phyloP scores from a whole-genome alignment of 441 rosid genomes.

The Arabidopsis lyrata region DNA sequence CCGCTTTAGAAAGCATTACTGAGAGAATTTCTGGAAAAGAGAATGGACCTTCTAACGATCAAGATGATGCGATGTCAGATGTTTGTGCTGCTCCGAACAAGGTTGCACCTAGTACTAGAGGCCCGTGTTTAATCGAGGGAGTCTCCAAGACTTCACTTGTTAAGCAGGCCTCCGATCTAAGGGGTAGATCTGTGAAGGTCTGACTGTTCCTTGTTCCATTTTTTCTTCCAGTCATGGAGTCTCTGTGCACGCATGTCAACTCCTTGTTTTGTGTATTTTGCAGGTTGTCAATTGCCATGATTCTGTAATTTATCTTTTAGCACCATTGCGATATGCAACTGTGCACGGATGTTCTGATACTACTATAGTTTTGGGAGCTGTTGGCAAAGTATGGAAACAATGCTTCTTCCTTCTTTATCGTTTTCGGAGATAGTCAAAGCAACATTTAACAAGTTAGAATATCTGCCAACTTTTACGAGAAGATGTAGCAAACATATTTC shows the following conservation, averaged over 20 bases:
- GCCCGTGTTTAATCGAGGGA: constrained; percentile 87
- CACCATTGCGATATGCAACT: constrained; percentile 93
- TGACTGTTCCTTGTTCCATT: constrained; percentile 11
- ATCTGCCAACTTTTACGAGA: constrained; percentile 23
- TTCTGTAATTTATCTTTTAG: constrained; percentile 90
- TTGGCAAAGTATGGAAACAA: constrained; percentile 82
- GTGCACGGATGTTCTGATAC: constrained; percentile 97
- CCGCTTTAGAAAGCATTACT: constrained; percentile 76
- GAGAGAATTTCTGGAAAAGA: constrained; percentile 93
- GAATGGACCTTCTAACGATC: constrained; percentile 82
- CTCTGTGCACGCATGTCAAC: constrained; percentile 1
- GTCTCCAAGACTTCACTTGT: constrained; percentile 88
- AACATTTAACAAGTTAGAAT: not conserved
- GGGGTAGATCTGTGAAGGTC: constrained; percentile 94
- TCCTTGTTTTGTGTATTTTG: constrained; percentile 27
- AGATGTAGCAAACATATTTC: constrained; percentile 3
- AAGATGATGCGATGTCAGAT: constrained; percentile 92
- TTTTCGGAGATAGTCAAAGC: not conserved
- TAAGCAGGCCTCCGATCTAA: constrained; percentile 89
- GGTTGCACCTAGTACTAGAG: constrained; percentile 66
- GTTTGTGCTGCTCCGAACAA: constrained; percentile 76
- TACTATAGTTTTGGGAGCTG: constrained; percentile 97
- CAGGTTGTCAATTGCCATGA: constrained; percentile 99
- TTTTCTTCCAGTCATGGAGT: not conserved
- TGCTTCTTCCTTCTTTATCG: not conserved